Base-by-base conservation (phyloP, 495 filamentous ascomycete species). In the Aspergillus wentii region DNA sequence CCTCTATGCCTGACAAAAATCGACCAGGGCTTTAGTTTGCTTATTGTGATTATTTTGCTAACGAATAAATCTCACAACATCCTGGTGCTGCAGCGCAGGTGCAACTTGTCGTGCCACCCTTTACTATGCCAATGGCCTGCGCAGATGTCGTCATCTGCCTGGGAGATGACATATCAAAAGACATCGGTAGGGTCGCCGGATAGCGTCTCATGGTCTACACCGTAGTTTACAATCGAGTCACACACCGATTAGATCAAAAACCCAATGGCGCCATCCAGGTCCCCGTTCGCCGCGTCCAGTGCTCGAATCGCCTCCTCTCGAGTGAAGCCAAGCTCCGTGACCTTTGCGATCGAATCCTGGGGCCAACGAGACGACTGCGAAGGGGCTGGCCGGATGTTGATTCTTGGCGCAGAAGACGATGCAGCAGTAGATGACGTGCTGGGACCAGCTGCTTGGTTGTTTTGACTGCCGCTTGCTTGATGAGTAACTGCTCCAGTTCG, bases 251-350 rank as follows among this genome's bases (percentile, higher is more conserved):
- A 66, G 35, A 95, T 85, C 43, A 96, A 68, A 32, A 96, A 75
- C 29, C 85, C 82, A 35, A 91, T 89, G 14, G 92, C 92, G 38
- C 80, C 75, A 34, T 96, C 83, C 20, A 96, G 73, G 57, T 97
- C 85, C 5, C 92, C 92, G 15, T 79, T 80, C 11, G 87, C 86
- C 16, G 82, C 82, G 48, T 89, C 80, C 43, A 98, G 63, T 1
- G 90, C 90, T 30, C 78, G 78, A 41, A 91, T 72, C 1, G 88
- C 91, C 43, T 87, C 71, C 23, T 85, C 78, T 37, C 81, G 80
- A 8, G 76, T 74, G 55, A 94, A 88, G 0, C 92, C 92, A 26
- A 98, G 68, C 15, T 81, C 78, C 28, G 82, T 78, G 33, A 98
- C 72, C 45, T 82, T 82, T 27, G 82, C 75, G 34, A 72, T 58